A percentile compares a stretch with the other conserved stretches of the same genome.
Evolutionary conservation across 2,329 filamentous ascomycete species (phyloP).

Genomic region (Fusarium falciforme): DNA sequence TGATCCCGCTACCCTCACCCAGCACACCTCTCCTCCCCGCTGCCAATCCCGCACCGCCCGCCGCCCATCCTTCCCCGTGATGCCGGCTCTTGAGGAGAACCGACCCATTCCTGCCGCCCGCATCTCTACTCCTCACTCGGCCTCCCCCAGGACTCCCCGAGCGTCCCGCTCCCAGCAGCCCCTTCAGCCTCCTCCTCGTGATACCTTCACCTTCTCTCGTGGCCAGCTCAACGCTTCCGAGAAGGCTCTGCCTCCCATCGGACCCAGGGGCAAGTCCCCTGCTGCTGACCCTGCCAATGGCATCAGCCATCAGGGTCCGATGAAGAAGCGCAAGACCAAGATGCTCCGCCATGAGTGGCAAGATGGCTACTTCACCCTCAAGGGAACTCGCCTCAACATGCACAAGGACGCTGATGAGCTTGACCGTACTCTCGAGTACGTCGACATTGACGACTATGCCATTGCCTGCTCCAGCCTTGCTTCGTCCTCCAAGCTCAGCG

Average conservation of each 20-base stretch:
- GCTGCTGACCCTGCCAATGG: constrained; percentile 57
- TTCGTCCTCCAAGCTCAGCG: constrained; percentile 82
- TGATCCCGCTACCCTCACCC: constrained; percentile 42
- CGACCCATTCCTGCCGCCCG: constrained; percentile 54
- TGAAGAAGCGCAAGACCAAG: constrained; percentile 93
- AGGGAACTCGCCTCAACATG: constrained; percentile 79
- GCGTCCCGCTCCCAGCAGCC: constrained; percentile 52
- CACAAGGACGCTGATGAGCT: constrained; percentile 70
- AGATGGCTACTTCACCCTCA: constrained; percentile 89
- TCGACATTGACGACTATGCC: constrained; percentile 90
- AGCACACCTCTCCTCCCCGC: constrained; percentile 52
- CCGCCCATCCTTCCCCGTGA: constrained; percentile 74
- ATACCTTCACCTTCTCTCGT: constrained; percentile 67
- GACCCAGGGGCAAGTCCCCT: constrained; percentile 43
- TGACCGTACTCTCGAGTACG: constrained; percentile 76
- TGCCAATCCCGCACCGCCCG: constrained; percentile 67
- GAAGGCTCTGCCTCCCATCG: constrained; percentile 55
- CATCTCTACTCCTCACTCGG: constrained; percentile 38
- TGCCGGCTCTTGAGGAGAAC: constrained; percentile 78
- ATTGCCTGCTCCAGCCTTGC: constrained; percentile 85
- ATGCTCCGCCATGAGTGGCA: constrained; percentile 95
- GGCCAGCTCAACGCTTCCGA: constrained; percentile 59
- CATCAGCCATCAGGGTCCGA: constrained; percentile 82
- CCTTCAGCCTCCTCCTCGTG: constrained; percentile 64
- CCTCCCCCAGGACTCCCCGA: constrained; percentile 52